Evolutionary conservation across 2,329 filamentous ascomycete species (phyloP).

Genomic region (Diaporthe sp.): DNA sequence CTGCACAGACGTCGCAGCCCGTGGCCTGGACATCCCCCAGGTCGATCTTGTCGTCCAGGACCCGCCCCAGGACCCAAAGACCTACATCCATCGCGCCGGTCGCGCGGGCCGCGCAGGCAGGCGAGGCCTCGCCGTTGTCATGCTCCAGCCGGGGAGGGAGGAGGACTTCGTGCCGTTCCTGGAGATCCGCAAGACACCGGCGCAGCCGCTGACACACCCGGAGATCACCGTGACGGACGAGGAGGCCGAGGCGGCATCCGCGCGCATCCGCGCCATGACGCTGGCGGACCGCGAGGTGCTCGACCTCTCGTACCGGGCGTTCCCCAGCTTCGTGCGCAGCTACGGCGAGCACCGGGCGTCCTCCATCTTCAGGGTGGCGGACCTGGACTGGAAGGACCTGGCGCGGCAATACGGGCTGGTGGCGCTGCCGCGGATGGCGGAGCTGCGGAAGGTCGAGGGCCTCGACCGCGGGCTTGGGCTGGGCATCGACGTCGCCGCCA

Average conservation of each 20-base stretch:
- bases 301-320: conserved; percentile 91
- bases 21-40: conserved; percentile 91
- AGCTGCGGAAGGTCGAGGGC: conserved; percentile 78
- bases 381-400: conserved; percentile 88
- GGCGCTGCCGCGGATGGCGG: conserved; percentile 93
- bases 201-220: conserved; percentile 73
- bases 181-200: conserved; percentile 88
- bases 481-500: conserved; percentile 76
- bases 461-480: conserved; percentile 76
- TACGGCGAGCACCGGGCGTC: conserved; percentile 93
- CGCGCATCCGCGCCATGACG: conserved; percentile 53
- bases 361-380: conserved; percentile 87
- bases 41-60: conserved; percentile 95
- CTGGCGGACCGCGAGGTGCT: conserved; percentile 76
- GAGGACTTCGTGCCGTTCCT: conserved; percentile 93
- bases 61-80: conserved; percentile 87
- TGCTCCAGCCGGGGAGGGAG: conserved; percentile 87
- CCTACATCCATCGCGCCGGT: conserved; percentile 93
- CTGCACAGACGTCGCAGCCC: conserved; percentile 92
- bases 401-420: conserved; percentile 89
- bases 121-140: conserved; percentile 85
- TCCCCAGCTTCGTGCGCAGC: conserved; percentile 92
- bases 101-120: conserved; percentile 91
- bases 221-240: conserved; percentile 69
- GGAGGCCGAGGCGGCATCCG: conserved; percentile 65